Evolutionary conservation across 495 filamentous ascomycete genomes (phyloP), one percentile per base, ranked within the genome.

Genomic region (Penicillium ucsense): DNA sequence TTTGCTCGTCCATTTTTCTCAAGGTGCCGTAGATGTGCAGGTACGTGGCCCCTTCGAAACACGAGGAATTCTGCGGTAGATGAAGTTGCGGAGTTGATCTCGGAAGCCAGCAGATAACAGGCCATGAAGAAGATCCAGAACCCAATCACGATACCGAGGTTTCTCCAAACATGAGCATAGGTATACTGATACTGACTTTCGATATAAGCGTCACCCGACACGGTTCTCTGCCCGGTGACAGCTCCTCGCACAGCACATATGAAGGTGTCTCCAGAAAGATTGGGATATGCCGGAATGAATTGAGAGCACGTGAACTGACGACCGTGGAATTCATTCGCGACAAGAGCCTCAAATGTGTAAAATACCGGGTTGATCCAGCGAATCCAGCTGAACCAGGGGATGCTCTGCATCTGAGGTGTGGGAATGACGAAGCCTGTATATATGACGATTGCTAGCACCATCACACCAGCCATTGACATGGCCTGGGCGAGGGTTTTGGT

Each of bases 111-210:
- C 11, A 75, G 56, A 49, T 76, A 71, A 0, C 76, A 42, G 4
- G 62, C 42, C n/a, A 76, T 71, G 58, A 84, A 85, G 62, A 83
- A 81, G 0, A 76, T 54, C 57, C 72, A 80, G 59, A 86, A 83
- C 3, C 71, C 81, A 47, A 79, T 73, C 7, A 86, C 65, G 50
- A 88, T 77, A 0, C 81, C 83, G 33, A 83, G 64, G 41, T 85
- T 85, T 34, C 82, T 65, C 83, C 83, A 86, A 5, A 80, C 64
- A 47, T 86, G 78, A 1, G 63, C 65, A 29, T 76, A 74, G 2
- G 63, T 66, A 50, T 85, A 85, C 1, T 50, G 60, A 48, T 76
- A 85, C 28, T 76, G 76, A 2, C 64, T 54, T 38, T 72, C 45
- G 33, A 83, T 77, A 52, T 75, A 83, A 11, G 68, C 65, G 38